phyloP scores from a whole-genome alignment of 2,329 filamentous ascomycete species.

The Arthrobotrys sinensis region DNA sequence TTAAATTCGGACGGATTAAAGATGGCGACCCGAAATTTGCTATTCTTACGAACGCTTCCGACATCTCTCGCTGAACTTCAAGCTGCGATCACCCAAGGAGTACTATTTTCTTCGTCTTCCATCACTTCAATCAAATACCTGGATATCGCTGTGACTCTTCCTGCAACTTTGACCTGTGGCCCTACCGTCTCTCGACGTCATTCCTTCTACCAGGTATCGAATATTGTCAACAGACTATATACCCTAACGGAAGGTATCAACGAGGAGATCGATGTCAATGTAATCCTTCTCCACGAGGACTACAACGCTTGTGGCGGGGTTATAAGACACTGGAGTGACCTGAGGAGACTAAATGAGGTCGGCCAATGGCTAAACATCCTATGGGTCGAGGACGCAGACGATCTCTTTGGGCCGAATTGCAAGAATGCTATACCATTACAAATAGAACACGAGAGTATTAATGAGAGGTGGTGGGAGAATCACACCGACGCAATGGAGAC shows the following conservation, averaged over 20 bases:
- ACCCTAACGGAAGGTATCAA: conserved; percentile 51
- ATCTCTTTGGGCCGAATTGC: conserved; percentile 50
- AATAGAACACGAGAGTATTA: conserved; percentile 58
- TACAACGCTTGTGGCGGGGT: conserved; percentile 52
- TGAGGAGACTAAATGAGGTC: conserved; percentile 42
- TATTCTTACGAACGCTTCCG: conserved; percentile 49
- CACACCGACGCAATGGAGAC: conserved; percentile 62
- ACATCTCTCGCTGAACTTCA: conserved; percentile 51
- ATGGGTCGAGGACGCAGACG: conserved; percentile 55
- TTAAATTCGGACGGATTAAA: conserved; percentile 10
- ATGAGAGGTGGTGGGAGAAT: conserved; percentile 60
- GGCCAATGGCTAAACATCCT: conserved; percentile 42
- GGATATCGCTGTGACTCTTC: conserved; percentile 52
- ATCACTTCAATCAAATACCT: conserved; percentile 55
- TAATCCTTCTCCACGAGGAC: conserved; percentile 52
- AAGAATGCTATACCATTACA: conserved; percentile 64
- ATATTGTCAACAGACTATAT: conserved; percentile 50
- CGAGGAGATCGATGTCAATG: conserved; percentile 55
- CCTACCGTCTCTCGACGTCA: conserved; percentile 38
- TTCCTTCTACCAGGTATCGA: conserved; percentile 43
- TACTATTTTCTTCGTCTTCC: conserved; percentile 56
- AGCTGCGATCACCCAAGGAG: conserved; percentile 46
- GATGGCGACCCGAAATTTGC: conserved; percentile 54
- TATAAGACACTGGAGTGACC: conserved; percentile 49
- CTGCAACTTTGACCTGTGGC: conserved; percentile 1